Conservation (phyloP, 768 basidiomycete species). For the Phanerochaete sordida region DNA sequence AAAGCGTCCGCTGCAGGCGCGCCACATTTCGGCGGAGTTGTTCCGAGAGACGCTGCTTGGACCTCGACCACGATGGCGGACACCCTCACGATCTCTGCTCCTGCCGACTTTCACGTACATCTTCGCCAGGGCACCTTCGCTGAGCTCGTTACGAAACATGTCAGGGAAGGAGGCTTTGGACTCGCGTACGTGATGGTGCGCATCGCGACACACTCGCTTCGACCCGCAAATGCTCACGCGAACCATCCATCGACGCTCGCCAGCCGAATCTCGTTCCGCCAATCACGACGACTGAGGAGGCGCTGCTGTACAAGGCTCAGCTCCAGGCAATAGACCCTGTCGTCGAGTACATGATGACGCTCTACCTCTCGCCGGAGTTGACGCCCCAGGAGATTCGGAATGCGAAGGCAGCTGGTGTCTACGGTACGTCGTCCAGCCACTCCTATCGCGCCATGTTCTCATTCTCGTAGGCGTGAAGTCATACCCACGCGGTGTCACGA, state of each 20-base stretch:
- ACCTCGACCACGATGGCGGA: background rate
- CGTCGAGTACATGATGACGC: constrained; percentile 90
- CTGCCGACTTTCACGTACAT: constrained; percentile 96
- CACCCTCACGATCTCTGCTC: constrained; percentile 50
- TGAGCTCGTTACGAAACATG: constrained; percentile 84
- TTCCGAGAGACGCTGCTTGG: background rate
- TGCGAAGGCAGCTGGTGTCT: constrained; percentile 81
- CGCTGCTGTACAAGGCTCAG: constrained; percentile 73
- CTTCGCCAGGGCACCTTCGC: constrained; percentile 85
- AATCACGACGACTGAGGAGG: constrained; percentile 76
- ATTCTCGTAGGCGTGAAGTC: constrained; percentile 73
- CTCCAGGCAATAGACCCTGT: constrained; percentile 72
- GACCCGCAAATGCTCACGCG: background rate
- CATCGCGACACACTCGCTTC: constrained; percentile 26
- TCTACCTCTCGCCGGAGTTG: constrained; percentile 90
- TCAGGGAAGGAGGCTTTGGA: constrained; percentile 82
- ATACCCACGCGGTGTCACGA: constrained; percentile 96
- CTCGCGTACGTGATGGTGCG: constrained; percentile 96
- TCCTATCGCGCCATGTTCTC: background rate
- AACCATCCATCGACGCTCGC: background rate
- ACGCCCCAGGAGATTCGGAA: constrained; percentile 89
- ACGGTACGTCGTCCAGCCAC: constrained; percentile 33
- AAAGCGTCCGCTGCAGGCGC: background rate
- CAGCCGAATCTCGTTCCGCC: constrained; percentile 91
- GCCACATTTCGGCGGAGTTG: background rate